A percentile compares a stretch with the other conserved stretches of the same genome.
phyloP scores from a whole-genome alignment of 345 rosid genomes.

The Eucalyptus leucophloia region DNA sequence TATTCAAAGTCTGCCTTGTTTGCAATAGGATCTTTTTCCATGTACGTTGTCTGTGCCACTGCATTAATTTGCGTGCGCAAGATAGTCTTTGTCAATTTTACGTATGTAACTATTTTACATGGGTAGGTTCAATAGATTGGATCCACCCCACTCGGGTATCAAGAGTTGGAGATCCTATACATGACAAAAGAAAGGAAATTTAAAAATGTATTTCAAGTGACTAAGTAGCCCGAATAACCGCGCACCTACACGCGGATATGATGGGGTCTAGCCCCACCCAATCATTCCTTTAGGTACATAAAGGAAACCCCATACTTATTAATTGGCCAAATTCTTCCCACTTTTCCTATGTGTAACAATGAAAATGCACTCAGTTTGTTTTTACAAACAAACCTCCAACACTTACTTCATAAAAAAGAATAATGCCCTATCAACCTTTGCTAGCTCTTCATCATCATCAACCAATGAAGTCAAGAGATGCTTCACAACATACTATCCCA shows the following conservation, averaged over 20 bases:
- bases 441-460: not conserved
- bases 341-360: no score
- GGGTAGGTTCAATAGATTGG: not conserved
- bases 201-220: not conserved
- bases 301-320: no score
- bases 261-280: no score
- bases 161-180: not conserved
- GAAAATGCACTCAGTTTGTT: no score
- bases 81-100: not conserved
- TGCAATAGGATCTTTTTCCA: not conserved
- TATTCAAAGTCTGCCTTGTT: not conserved
- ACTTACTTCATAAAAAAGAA: not conserved
- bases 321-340: no score
- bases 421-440: not conserved
- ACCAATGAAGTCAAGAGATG: not conserved
- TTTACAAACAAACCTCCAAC: no score
- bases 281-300: no score
- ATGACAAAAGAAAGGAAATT: not conserved
- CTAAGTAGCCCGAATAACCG: no score
- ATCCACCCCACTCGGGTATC: not conserved
- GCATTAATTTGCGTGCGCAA: not conserved
- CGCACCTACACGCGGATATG: no score
- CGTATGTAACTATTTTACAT: not conserved
- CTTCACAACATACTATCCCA: not conserved
- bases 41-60: not conserved